phyloP scores from a whole-genome alignment of 257 asterid genomes.

The Craterostigma plantagineum region DNA sequence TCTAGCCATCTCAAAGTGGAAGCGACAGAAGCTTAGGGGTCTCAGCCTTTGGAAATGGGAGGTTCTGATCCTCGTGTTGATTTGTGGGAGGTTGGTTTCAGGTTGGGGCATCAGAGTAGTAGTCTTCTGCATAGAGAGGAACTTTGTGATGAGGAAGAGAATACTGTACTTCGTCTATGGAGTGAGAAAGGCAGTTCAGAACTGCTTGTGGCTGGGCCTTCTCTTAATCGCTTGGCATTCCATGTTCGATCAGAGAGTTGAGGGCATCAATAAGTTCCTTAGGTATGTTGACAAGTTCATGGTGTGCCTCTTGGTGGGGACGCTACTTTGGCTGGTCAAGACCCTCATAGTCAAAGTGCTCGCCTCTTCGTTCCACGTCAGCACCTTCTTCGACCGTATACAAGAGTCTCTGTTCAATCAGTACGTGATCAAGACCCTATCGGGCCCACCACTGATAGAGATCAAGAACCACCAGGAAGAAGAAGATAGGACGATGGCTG shows the following conservation, averaged over 20 bases:
- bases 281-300: background rate
- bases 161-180: slow-evolving; percentile 23
- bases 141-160: slow-evolving; percentile 13
- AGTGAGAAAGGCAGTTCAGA: slow-evolving; percentile 15
- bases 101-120: slow-evolving; percentile 16
- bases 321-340: slow-evolving; percentile 1
- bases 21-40: slow-evolving; percentile 2
- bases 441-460: slow-evolving; percentile 5
- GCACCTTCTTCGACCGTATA: slow-evolving; percentile 3
- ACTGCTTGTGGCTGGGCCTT: slow-evolving; percentile 16
- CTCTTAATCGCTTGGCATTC: slow-evolving; percentile 14
- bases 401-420: slow-evolving; percentile 4
- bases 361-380: slow-evolving; percentile 4
- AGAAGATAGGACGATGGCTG: slow-evolving; percentile 30
- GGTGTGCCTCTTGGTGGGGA: slow-evolving; percentile 3
- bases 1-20: slow-evolving; percentile 4
- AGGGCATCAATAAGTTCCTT: background rate
- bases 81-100: slow-evolving; percentile 18
- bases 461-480: slow-evolving; percentile 21
- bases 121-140: slow-evolving; percentile 18
- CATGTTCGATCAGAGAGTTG: slow-evolving; percentile 14
- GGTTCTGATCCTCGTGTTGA: slow-evolving; percentile 13
- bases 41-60: slow-evolving; percentile 23
- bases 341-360: background rate
- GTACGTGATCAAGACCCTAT: slow-evolving; percentile 5